Conservation (phyloP, 225 moss, liverwort and hornwort genomes). For the Pseudoscleropodium purum region DNA sequence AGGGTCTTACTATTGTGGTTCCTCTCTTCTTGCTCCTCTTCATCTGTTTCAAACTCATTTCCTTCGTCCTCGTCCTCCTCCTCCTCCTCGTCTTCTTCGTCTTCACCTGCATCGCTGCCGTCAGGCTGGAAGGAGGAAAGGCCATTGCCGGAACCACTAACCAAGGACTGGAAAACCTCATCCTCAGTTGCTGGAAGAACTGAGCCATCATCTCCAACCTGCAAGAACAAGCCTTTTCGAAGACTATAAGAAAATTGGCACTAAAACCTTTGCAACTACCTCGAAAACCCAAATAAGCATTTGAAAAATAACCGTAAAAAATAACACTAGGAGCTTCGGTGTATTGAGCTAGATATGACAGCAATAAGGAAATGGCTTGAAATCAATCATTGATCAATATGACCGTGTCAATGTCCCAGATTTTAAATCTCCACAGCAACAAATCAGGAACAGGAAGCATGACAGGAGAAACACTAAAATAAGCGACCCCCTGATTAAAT, state of each 20-base stretch:
- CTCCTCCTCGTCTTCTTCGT: slow-evolving; percentile 44
- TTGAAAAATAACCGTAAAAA: background rate
- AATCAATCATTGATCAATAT: background rate
- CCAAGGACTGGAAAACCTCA: slow-evolving; percentile 47
- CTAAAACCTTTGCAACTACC: background rate
- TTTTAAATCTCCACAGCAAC: background rate
- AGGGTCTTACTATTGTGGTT: slow-evolving; percentile 47
- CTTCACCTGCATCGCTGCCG: slow-evolving; percentile 43
- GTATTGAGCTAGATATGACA: background rate
- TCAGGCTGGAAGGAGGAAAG: slow-evolving; percentile 37
- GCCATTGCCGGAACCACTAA: slow-evolving; percentile 39
- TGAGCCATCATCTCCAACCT: slow-evolving; percentile 82
- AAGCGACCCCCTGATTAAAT: background rate
- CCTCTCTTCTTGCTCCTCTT: slow-evolving; percentile 50
- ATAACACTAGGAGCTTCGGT: background rate
- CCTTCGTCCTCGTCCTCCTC: slow-evolving; percentile 33
- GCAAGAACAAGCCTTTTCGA: slow-evolving; percentile 20
- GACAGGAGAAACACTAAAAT: background rate
- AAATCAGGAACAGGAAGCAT: background rate
- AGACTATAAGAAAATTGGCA: background rate
- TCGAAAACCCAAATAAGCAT: background rate
- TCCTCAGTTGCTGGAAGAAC: slow-evolving; percentile 65
- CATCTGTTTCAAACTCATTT: slow-evolving; percentile 50
- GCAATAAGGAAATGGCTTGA: background rate
- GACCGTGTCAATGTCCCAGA: background rate